Conservation (phyloP, 2,329 filamentous ascomycete genomes). For the Annulohypoxylon truncatum region DNA sequence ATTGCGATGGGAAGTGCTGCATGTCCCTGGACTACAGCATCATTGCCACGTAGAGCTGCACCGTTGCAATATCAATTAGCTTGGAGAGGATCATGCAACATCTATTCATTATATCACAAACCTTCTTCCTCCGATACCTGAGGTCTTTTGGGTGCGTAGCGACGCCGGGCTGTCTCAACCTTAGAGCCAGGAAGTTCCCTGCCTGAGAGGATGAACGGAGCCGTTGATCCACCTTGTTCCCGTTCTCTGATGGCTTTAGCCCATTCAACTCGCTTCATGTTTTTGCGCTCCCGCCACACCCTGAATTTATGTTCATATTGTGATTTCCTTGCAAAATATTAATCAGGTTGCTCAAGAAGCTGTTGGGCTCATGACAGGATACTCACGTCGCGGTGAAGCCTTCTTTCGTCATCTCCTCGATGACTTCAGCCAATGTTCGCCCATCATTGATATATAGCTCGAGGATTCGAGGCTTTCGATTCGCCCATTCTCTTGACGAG, state of each 20-base stretch:
- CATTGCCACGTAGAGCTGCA: background rate
- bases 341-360: background rate
- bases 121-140: background rate
- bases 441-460: background rate
- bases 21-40: background rate
- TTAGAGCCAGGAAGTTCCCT: background rate
- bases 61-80: background rate
- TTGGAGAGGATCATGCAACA: background rate
- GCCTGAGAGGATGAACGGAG: background rate
- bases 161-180: conserved; percentile 2
- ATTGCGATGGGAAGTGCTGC: no score
- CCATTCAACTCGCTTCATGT: conserved; percentile 9
- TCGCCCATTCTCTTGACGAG: background rate
- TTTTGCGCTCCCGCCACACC: background rate
- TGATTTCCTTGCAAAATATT: conserved; percentile 2
- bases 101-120: background rate
- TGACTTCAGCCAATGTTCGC: background rate
- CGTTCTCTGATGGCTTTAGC: background rate
- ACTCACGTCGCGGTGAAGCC: conserved; percentile 2
- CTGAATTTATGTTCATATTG: conserved; percentile 15
- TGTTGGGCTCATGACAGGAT: background rate
- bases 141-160: background rate
- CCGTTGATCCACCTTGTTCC: background rate
- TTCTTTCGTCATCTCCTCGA: background rate
- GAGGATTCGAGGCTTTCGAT: background rate